Conservation (phyloP, 345 rosid genomes). For the Dimocarpus longan region DNA sequence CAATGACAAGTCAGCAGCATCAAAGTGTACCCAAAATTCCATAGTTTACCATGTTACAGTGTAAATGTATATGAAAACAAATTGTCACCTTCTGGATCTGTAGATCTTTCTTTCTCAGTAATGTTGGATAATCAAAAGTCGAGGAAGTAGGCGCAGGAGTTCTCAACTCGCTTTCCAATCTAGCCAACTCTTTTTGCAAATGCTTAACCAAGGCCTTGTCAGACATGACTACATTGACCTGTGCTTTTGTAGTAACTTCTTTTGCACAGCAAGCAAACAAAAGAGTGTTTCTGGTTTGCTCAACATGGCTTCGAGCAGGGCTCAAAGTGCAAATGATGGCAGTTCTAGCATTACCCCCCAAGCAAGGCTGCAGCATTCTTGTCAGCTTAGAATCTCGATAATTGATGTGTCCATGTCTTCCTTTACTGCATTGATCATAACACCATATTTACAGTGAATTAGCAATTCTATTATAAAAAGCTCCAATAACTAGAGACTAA, state of each 20-base stretch:
- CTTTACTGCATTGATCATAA: slow-evolving; percentile 62
- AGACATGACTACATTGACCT: slow-evolving; percentile 97
- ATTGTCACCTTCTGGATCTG: slow-evolving; percentile 82
- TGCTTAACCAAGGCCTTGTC: slow-evolving; percentile 98
- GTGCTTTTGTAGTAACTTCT: slow-evolving; percentile 96
- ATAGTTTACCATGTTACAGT: background rate
- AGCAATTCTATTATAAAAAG: background rate
- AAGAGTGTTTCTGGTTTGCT: slow-evolving; percentile 97
- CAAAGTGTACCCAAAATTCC: background rate
- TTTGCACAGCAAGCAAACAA: slow-evolving; percentile 97
- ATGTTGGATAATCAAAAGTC: slow-evolving; percentile 59
- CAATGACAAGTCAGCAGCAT: background rate
- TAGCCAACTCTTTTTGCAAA: slow-evolving; percentile 85
- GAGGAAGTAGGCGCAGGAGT: slow-evolving; percentile 62
- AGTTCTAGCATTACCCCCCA: slow-evolving; percentile 98
- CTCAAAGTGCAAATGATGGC: slow-evolving; percentile 96
- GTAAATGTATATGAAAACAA: slow-evolving; percentile 18
- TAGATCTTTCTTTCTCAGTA: slow-evolving; percentile 83
- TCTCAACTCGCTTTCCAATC: slow-evolving; percentile 89
- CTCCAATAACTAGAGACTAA: background rate
- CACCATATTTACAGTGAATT: slow-evolving; percentile 19
- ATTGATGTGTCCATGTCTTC: slow-evolving; percentile 92
- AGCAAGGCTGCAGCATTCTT: slow-evolving; percentile 87
- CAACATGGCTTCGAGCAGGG: slow-evolving; percentile 96
- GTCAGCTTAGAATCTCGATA: slow-evolving; percentile 97